Evolutionary conservation across 192 early-diverging fungal species (phyloP), one percentile per base, ranked within the genome.

Genomic region (Coemansia biformis): DNA sequence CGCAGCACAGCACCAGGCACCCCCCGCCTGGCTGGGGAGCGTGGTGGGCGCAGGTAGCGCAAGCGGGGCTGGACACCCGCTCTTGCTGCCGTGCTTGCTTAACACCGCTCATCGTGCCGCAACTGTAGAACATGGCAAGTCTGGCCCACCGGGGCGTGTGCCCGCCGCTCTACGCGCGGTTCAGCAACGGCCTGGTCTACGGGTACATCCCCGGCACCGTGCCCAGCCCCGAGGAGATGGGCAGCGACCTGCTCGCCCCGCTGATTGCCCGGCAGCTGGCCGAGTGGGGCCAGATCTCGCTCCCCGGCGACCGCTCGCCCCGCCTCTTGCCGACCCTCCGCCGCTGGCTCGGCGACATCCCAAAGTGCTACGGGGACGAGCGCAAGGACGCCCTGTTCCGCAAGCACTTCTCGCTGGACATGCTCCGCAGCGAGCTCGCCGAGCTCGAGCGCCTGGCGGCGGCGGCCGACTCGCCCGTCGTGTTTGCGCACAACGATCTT

Each of bases 401-500:
- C 14, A 24, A 39, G 29, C 48, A 64, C 32, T 69, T 78, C 35
- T 46, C 33, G 0, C 12, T 48, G 18, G 48, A 57, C 2, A 55
- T 44, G 46, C 54, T 78, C 10, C 33, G 13, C 3, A 18, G 4
- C 0, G 76, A 85, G 59, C 40, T 87, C 17, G 29, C 58, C 1
- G 31, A 51, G n/a, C 57, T 93, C 23, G 78, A 86, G 38, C 30
- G 48, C 3, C 54, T 77, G 38, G 60, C 91, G 12, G 60, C 74
- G 15, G 56, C 62, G 30, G 50, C 89, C 22, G 54, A 88, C 35
- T 81, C 89, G 3, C 88, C 86, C 1, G 79, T 93, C 18, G 88
- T 89, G 9, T 96, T 96, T 70, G 86, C 84, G 32, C 95, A 98
- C 68, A 92, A 92, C 54, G 95, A 98, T 58, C 62, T 98, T 35